Base-by-base conservation (phyloP, 1,139 yeast genomes). In the Scheffersomyces stambukii region DNA sequence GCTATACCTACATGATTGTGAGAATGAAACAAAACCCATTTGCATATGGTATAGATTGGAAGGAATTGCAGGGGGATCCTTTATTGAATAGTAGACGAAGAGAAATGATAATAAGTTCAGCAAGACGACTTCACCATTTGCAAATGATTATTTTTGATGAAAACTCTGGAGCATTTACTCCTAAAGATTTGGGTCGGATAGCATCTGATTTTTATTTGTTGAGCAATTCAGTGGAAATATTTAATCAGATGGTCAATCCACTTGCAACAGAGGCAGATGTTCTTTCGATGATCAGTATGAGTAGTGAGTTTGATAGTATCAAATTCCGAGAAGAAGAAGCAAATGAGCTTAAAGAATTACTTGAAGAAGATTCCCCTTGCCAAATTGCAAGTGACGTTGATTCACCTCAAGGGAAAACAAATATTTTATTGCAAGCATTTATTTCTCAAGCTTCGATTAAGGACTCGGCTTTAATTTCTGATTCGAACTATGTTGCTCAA, bases 91-190 rank as follows among this genome's bases (percentile, higher is more conserved):
- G 76, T 21, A 71, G 81, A 41, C 65, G 98, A 38, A 67, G 93
- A 16, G 75, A 75, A 24, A 74, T 93, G 79, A 75, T 91, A 23
- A 61, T 77, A 3, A 65, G 69, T 1, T 94, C 97, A 1, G 97
- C 96, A 0, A 65, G 86, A 43, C 67, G 86, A 37, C 68, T 93
- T 17, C 95, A 89, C 42, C 60, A 75, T 8, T 65, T 89, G 11
- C 98, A 91, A 50, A 91, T 93, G 98, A 82, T 93, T 42, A 79
- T 89, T 0, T 91, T 77, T 53, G 96, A 91, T 46, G 96, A 89
- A 39, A 65, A 76, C 23, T 77, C 96, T 0, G 84, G 84, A 27
- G 73, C 89, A 3, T 78, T 93, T 36, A 73, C 80, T 15, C 64
- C 96, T 1, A 91, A 91, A 42, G 97, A 93, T 55, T 63, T 88